Percentiles rank a stretch among this genome's conserved stretches.
phyloP scores from a whole-genome alignment of 306 rosid genomes.

The Crataegus laevigata region DNA sequence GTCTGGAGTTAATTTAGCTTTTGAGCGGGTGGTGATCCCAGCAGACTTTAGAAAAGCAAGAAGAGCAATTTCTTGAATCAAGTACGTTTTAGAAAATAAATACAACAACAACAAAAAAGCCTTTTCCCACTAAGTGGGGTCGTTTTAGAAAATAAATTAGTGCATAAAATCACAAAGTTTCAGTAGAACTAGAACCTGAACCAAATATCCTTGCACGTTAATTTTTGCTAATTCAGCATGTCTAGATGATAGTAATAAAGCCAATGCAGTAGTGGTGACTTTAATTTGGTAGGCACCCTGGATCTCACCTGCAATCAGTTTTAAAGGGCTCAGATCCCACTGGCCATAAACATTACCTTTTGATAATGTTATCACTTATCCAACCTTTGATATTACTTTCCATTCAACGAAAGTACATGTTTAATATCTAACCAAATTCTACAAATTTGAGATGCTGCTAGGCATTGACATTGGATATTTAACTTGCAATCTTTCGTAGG shows the following conservation, averaged over 20 bases:
- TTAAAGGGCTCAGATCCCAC: not conserved
- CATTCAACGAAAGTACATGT: not conserved
- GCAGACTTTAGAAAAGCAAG: conserved; percentile 40
- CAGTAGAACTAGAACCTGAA: conserved; percentile 45
- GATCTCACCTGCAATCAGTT: conserved; percentile 63
- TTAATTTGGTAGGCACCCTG: conserved; percentile 92
- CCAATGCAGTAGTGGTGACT: conserved; percentile 86
- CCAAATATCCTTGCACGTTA: conserved; percentile 57
- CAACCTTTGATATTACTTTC: not conserved
- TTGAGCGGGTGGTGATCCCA: conserved; percentile 86
- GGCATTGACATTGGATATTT: not conserved
- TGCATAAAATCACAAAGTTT: not conserved
- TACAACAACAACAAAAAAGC: too few relatives aligned
- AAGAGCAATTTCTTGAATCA: conserved; percentile 13
- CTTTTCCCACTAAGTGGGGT: too few relatives aligned
- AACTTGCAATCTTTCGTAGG: not conserved
- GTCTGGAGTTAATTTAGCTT: conserved; percentile 83
- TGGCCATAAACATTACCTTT: not conserved
- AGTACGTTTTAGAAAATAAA: conserved; percentile 10
- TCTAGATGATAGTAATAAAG: conserved; percentile 58
- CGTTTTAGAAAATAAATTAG: conserved; percentile 7
- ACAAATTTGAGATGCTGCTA: not conserved
- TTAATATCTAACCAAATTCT: not conserved
- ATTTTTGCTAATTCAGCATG: conserved; percentile 57
- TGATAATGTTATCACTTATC: not conserved